Evolutionary conservation across 768 basidiomycete genomes (phyloP).

Genomic region (Trametes gibbosa): DNA sequence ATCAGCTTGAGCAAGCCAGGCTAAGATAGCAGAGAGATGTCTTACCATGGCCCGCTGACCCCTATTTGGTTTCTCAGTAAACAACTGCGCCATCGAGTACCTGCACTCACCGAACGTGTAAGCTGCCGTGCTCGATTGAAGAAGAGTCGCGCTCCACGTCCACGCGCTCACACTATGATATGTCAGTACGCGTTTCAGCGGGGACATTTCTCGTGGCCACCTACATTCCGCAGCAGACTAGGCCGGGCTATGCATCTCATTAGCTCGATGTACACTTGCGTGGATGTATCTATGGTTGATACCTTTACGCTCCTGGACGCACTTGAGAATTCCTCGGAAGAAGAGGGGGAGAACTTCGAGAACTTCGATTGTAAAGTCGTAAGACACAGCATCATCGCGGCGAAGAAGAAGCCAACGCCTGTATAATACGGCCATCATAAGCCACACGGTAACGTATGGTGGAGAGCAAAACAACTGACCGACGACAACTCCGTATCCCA

Average conservation of each 20-base stretch:
- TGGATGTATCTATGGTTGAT: neutral
- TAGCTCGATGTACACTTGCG: no score
- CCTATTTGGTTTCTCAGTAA: slow-evolving; percentile 23
- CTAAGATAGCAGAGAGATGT: slow-evolving; percentile 12
- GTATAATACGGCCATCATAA: no score
- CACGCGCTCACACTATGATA: slow-evolving; percentile 45
- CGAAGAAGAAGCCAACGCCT: slow-evolving; percentile 54
- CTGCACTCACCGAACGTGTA: slow-evolving; percentile 42
- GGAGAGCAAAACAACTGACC: slow-evolving; percentile 30
- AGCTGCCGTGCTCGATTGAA: slow-evolving; percentile 52
- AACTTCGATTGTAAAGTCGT: slow-evolving; percentile 47
- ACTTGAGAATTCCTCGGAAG: slow-evolving; percentile 50
- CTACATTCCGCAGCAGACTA: slow-evolving; percentile 50
- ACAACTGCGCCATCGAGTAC: neutral
- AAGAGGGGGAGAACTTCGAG: slow-evolving; percentile 42
- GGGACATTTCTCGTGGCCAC: neutral
- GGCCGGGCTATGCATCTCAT: slow-evolving; percentile 36
- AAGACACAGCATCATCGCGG: slow-evolving; percentile 43
- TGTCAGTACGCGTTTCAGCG: no score
- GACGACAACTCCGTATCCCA: slow-evolving; percentile 50
- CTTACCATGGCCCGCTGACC: slow-evolving; percentile 48
- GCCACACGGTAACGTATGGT: no score
- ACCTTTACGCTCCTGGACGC: slow-evolving; percentile 48
- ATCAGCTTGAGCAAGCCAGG: neutral
- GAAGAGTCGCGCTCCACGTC: slow-evolving; percentile 57